A percentile compares a stretch with the other conserved stretches of the same genome.
These are phyloP conservation scores for Aspergillus pseudoglaucus DNA, from an alignment of 2,329 filamentous ascomycete genomes.

Conservation along the genomic window DNA sequence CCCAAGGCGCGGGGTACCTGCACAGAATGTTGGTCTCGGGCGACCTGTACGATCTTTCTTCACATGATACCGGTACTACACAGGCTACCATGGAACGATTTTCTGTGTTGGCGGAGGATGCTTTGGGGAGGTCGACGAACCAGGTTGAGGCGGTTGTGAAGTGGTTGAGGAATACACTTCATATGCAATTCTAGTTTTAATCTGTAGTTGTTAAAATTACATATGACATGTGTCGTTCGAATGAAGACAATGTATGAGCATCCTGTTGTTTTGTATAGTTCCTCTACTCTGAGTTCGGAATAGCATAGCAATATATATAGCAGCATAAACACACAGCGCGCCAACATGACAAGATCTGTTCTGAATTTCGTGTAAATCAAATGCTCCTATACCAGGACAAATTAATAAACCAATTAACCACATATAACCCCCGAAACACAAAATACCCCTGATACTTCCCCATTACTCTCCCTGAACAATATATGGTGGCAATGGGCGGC, in stretches of 20 bases:
- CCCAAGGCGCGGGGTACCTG: conserved; percentile 32
- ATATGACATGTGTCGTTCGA: too few relatives aligned
- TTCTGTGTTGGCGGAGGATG: conserved; percentile 42
- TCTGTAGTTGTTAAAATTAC: too few relatives aligned
- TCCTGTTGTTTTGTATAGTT: neutral
- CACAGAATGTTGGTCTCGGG: conserved; percentile 22
- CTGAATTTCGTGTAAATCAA: too few relatives aligned
- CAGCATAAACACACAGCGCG: neutral
- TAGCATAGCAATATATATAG: neutral
- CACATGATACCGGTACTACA: conserved; percentile 5
- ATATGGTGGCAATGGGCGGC: neutral
- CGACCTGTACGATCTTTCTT: conserved; percentile 9
- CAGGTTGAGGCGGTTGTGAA: conserved; percentile 22
- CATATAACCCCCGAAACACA: too few relatives aligned
- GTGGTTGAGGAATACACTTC: conserved; percentile 31
- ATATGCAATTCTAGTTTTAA: conserved; percentile 15
- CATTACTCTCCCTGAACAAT: neutral
- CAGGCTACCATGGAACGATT: conserved; percentile 36
- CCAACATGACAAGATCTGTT: neutral
- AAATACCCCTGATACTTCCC: neutral
- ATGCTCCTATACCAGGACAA: too few relatives aligned
- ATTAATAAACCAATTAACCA: too few relatives aligned
- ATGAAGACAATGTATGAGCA: too few relatives aligned
- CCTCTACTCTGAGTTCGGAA: neutral
- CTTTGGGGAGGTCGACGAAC: conserved; percentile 36